Evolutionary conservation across 352 stramenopile species (phyloP).

Genomic region (Globisporangium yorkense): DNA sequence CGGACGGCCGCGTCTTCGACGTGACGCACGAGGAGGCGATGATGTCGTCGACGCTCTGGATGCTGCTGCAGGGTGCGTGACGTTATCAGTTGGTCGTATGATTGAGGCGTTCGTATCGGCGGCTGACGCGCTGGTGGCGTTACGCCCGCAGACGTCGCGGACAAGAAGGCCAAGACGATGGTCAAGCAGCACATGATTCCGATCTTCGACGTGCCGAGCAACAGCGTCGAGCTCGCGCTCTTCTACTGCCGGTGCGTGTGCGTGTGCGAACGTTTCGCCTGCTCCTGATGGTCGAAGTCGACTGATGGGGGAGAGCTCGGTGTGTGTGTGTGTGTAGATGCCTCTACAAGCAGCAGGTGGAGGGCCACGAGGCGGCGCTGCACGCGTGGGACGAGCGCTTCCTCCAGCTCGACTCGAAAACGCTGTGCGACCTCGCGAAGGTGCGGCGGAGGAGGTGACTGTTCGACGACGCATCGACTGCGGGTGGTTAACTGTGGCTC

Average conservation of each 20-base stretch:
- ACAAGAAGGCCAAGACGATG: constrained; percentile 40
- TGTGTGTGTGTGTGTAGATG: constrained; percentile 26
- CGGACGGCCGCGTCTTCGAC: constrained; percentile 57
- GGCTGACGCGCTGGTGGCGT: not conserved
- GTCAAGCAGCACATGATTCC: constrained; percentile 67
- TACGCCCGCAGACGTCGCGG: constrained; percentile 30
- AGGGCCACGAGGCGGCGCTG: constrained; percentile 47
- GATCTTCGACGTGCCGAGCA: constrained; percentile 67
- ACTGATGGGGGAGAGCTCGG: not conserved
- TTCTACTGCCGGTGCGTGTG: constrained; percentile 62
- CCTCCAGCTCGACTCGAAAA: constrained; percentile 70
- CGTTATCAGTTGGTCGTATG: not conserved
- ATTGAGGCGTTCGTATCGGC: not conserved
- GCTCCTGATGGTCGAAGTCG: not conserved
- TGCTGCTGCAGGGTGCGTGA: constrained; percentile 53
- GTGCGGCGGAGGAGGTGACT: constrained; percentile 9
- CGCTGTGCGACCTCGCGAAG: constrained; percentile 72
- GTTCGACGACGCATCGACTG: not conserved
- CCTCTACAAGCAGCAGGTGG: constrained; percentile 74
- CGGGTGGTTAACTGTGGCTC: not conserved
- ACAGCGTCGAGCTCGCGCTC: constrained; percentile 62
- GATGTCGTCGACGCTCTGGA: constrained; percentile 84
- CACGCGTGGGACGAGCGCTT: constrained; percentile 63
- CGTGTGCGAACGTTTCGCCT: not conserved
- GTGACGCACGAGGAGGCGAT: constrained; percentile 81